A percentile compares a stretch with the other conserved stretches of the same genome.
These are phyloP conservation scores for Fraxinus xanthoxyloides DNA, from an alignment of 305 asterid species.

Conservation along the genomic window DNA sequence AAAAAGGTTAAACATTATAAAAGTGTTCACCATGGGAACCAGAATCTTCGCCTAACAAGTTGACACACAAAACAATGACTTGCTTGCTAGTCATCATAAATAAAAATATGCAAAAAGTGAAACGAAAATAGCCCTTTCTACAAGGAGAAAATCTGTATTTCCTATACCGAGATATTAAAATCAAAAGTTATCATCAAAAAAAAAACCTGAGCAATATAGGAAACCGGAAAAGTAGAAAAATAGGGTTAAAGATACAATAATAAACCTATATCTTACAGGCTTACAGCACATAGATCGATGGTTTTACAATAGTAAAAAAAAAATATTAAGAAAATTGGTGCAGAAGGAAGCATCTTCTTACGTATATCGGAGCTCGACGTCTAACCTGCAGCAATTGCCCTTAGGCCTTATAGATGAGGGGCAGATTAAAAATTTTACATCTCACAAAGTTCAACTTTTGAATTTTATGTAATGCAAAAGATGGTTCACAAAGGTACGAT, in stretches of 20 bases:
- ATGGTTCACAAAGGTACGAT: neutral
- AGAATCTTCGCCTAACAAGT: neutral
- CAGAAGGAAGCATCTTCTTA: neutral
- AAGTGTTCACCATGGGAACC: conserved; percentile 3
- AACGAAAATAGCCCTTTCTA: neutral
- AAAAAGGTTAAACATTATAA: neutral
- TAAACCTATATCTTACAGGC: neutral
- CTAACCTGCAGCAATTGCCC: neutral
- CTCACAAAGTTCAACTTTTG: neutral
- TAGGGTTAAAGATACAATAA: neutral
- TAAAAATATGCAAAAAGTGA: neutral
- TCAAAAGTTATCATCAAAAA: neutral
- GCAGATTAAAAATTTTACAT: neutral
- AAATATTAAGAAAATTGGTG: neutral
- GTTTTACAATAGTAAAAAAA: neutral
- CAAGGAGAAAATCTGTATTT: neutral
- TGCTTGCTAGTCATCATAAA: neutral
- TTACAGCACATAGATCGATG: neutral
- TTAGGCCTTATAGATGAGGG: neutral
- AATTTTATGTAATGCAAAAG: neutral
- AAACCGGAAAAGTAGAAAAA: neutral
- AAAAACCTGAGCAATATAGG: neutral
- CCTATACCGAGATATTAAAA: neutral
- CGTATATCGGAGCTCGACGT: neutral
- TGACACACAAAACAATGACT: neutral